Conservation (phyloP, 2,329 filamentous ascomycete species). For the Nemania sp. region DNA sequence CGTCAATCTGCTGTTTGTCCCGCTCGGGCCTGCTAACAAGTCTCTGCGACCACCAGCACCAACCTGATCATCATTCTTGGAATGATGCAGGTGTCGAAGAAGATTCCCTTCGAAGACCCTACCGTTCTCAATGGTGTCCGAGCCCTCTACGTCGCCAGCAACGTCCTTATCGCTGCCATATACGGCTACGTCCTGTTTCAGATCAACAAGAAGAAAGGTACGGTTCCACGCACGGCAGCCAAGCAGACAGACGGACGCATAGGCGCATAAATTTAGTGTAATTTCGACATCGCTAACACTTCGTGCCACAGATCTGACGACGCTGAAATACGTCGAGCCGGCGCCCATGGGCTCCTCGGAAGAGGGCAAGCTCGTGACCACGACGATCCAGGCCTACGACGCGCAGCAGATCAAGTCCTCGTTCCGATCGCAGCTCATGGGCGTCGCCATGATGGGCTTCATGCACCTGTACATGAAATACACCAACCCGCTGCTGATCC, state of each 20-base stretch:
- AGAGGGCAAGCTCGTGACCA: constrained; percentile 94
- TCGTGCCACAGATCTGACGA: constrained; percentile 75
- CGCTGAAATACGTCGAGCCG: constrained; percentile 98
- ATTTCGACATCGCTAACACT: constrained; percentile 13
- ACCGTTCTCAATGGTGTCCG: constrained; percentile 60
- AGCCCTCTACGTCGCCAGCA: constrained; percentile 59
- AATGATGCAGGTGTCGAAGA: constrained; percentile 98
- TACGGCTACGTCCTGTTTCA: constrained; percentile 83
- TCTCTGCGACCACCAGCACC: constrained; percentile 58
- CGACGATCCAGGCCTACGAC: constrained; percentile 96
- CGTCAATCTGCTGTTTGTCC: not conserved
- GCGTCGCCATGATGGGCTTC: constrained; percentile 94
- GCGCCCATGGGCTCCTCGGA: constrained; percentile 90
- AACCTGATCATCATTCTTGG: constrained; percentile 94
- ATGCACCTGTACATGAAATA: constrained; percentile 99
- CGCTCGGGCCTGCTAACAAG: constrained; percentile 31
- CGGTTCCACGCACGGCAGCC: constrained; percentile 37
- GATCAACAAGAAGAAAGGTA: constrained; percentile 98
- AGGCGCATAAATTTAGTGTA: too few species aligned
- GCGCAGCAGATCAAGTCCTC: constrained; percentile 78
- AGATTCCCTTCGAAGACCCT: constrained; percentile 88
- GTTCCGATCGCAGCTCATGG: constrained; percentile 92
- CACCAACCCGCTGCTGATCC: constrained; percentile 98
- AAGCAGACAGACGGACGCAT: too few species aligned
- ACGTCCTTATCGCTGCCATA: constrained; percentile 80